Conservation (phyloP, 2,329 filamentous ascomycete genomes). For the Pseudonectria buxi region DNA sequence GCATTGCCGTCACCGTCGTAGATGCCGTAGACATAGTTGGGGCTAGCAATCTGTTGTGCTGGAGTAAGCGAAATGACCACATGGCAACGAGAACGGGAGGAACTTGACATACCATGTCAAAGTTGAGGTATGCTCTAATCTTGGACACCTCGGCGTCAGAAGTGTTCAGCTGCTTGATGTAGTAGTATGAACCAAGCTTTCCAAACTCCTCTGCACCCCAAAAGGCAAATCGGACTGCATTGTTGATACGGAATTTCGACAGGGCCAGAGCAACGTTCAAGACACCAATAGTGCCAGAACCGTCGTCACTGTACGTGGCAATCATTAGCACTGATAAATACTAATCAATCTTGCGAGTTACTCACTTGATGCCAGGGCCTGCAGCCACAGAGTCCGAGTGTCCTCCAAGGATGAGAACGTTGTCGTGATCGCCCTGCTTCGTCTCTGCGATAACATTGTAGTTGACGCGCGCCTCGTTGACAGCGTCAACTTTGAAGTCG, state of each 20-base stretch:
- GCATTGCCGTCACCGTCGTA: constrained; percentile 56
- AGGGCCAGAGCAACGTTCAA: constrained; percentile 40
- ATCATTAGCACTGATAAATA: neutral
- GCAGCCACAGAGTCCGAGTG: constrained; percentile 43
- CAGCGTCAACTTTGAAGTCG: constrained; percentile 37
- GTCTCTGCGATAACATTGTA: constrained; percentile 48
- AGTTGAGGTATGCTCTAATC: constrained; percentile 50
- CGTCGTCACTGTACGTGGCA: constrained; percentile 40
- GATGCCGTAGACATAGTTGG: constrained; percentile 46
- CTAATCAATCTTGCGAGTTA: neutral
- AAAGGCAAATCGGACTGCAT: constrained; percentile 43
- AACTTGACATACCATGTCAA: constrained; percentile 40
- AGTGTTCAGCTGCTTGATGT: constrained; percentile 35
- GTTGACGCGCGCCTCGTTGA: constrained; percentile 40
- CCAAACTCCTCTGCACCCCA: constrained; percentile 48
- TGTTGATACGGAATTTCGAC: constrained; percentile 37
- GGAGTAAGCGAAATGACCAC: neutral
- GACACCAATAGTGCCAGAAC: constrained; percentile 44
- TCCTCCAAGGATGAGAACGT: constrained; percentile 41
- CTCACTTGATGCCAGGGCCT: constrained; percentile 51
- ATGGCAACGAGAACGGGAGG: rapidly evolving
- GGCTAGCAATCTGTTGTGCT: constrained; percentile 32
- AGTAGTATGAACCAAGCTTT: constrained; percentile 42
- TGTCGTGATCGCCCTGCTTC: constrained; percentile 39
- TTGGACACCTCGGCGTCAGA: constrained; percentile 40